phyloP scores from a whole-genome alignment of 2,329 filamentous ascomycete genomes.

The Diaporthe capsici region DNA sequence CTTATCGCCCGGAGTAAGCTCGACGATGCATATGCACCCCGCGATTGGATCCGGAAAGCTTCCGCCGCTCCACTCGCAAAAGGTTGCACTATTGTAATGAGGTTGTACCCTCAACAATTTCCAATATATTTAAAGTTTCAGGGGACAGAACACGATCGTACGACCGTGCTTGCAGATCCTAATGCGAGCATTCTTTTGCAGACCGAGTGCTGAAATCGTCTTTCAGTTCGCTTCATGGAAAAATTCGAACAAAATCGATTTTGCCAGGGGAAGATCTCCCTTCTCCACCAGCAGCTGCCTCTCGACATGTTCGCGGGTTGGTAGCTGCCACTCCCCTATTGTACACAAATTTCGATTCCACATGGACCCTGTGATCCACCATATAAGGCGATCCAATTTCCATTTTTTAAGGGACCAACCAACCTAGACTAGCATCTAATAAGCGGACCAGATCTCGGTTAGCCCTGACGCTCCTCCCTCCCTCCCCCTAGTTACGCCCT shows the following conservation, averaged over 20 bases:
- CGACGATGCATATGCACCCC: conserved; percentile 12
- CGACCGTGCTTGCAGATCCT: conserved; percentile 17
- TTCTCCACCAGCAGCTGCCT: not conserved
- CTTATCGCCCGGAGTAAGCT: conserved; percentile 19
- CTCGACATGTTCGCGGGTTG: not conserved
- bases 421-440: not conserved
- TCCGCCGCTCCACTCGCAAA: conserved; percentile 18
- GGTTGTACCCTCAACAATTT: conserved; percentile 32
- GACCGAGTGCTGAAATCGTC: not conserved
- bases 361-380: conserved; percentile 3
- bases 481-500: not conserved
- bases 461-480: not conserved
- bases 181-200: not conserved
- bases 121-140: conserved; percentile 31
- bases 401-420: not conserved
- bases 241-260: not conserved
- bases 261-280: not conserved
- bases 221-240: not conserved
- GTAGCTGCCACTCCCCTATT: not conserved
- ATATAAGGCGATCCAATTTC: not conserved
- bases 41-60: conserved; percentile 27
- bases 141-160: conserved; percentile 1
- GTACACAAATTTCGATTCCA: not conserved
- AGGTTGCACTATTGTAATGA: conserved; percentile 27
- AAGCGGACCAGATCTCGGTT: conserved; percentile 5